Conservation (phyloP, 2,329 filamentous ascomycete genomes). For the Pezizomycotina sp. region DNA sequence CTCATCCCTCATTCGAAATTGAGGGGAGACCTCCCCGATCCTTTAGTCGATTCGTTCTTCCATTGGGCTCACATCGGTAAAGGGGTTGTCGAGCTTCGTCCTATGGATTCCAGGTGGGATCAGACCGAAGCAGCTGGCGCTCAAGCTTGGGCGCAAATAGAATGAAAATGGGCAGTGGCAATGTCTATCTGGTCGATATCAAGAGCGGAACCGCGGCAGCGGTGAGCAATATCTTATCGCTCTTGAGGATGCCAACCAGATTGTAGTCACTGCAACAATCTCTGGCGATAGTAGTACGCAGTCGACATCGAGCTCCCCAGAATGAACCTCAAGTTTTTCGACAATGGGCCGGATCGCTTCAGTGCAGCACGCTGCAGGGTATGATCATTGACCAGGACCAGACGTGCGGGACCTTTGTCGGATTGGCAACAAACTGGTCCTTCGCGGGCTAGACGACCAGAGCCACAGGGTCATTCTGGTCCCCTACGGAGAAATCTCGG, state of each 20-base stretch:
- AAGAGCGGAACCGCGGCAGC: slow-evolving; percentile 27
- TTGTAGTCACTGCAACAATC: slow-evolving; percentile 22
- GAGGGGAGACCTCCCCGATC: slow-evolving; percentile 24
- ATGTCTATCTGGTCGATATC: slow-evolving; percentile 27
- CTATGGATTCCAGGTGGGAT: slow-evolving; percentile 14
- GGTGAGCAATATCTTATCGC: slow-evolving; percentile 28
- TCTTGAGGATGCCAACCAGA: slow-evolving; percentile 28
- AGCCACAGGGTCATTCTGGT: slow-evolving; percentile 20
- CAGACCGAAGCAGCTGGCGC: slow-evolving; percentile 24
- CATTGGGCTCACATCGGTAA: slow-evolving; percentile 34
- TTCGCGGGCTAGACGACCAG: slow-evolving; percentile 28
- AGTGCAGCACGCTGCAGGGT: slow-evolving; percentile 37
- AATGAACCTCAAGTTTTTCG: slow-evolving; percentile 36
- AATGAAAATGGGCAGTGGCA: slow-evolving; percentile 22
- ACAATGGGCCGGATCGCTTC: slow-evolving; percentile 25
- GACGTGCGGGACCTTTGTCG: slow-evolving; percentile 34
- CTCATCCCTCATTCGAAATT: slow-evolving; percentile 27
- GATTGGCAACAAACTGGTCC: slow-evolving; percentile 37
- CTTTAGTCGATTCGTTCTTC: slow-evolving; percentile 30
- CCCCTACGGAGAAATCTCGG: too few relatives aligned
- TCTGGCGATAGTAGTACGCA: not conserved
- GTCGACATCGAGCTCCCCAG: slow-evolving; percentile 35
- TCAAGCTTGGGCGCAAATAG: slow-evolving; percentile 25
- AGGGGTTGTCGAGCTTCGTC: slow-evolving; percentile 27
- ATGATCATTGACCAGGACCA: slow-evolving; percentile 37